phyloP scores from a whole-genome alignment of 257 asterid genomes.

The Solanum appendiculatum region DNA sequence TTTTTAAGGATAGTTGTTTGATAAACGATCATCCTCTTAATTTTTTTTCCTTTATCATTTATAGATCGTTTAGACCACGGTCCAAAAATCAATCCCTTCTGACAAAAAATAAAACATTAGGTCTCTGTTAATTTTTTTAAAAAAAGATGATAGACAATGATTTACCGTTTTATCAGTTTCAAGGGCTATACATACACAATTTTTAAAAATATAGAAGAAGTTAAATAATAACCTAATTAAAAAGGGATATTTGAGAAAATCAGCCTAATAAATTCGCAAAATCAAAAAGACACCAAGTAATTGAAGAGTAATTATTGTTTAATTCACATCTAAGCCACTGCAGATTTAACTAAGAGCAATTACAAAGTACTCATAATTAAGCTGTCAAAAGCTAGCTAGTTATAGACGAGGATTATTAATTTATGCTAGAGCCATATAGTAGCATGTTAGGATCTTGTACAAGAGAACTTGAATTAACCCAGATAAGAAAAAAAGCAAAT shows the following conservation, averaged over 20 bases:
- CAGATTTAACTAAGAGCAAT: not conserved
- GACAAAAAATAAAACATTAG: not conserved
- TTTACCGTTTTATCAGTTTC: not conserved
- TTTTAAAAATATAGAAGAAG: too few species aligned
- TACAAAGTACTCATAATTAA: not conserved
- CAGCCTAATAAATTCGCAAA: not conserved
- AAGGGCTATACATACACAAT: too few species aligned
- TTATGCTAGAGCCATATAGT: constrained; percentile 9
- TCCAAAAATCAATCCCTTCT: not conserved
- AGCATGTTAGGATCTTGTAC: not conserved
- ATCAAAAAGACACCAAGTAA: not conserved
- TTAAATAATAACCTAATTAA: not conserved
- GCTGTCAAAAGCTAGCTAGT: not conserved
- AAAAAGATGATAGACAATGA: not conserved
- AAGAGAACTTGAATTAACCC: not conserved
- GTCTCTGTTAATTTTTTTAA: not conserved
- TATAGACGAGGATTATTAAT: not conserved
- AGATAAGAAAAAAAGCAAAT: not conserved
- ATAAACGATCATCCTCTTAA: not conserved
- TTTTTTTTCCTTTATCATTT: not conserved
- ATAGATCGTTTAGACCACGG: not conserved
- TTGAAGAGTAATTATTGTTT: not conserved
- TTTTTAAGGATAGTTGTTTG: not conserved
- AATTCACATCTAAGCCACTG: not conserved
- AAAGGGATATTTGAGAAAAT: not conserved